phyloP scores from a whole-genome alignment of 495 filamentous ascomycete species.

The Niebla homalea region DNA sequence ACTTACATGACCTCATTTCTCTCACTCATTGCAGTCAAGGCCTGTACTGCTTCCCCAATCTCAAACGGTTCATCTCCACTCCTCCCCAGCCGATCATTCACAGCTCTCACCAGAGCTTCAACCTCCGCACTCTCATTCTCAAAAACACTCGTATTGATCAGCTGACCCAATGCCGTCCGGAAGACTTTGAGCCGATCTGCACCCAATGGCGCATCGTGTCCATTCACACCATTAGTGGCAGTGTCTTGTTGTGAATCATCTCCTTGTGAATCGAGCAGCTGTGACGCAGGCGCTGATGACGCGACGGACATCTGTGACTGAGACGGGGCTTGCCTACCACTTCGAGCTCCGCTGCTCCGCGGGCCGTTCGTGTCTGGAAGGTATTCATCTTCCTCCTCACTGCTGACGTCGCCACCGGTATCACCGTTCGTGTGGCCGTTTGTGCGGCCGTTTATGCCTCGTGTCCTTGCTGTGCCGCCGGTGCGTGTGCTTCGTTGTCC shows the following conservation, averaged over 20 bases:
- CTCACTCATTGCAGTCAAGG: slow-evolving; percentile 65
- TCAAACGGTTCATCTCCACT: slow-evolving; percentile 43
- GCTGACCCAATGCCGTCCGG: slow-evolving; percentile 62
- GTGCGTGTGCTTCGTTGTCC: slow-evolving; percentile 23
- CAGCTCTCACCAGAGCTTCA: slow-evolving; percentile 57
- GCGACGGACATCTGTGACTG: slow-evolving; percentile 52
- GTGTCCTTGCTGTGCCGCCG: slow-evolving; percentile 29
- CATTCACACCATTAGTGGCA: slow-evolving; percentile 19
- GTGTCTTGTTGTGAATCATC: slow-evolving; percentile 30
- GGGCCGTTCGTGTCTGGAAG: slow-evolving; percentile 32
- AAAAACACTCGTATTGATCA: slow-evolving; percentile 70
- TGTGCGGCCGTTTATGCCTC: slow-evolving; percentile 30
- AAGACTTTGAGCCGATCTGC: slow-evolving; percentile 56
- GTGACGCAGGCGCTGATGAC: slow-evolving; percentile 54
- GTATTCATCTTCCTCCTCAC: slow-evolving; percentile 39
- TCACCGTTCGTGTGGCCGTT: slow-evolving; percentile 29
- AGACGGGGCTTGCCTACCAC: slow-evolving; percentile 18
- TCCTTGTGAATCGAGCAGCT: slow-evolving; percentile 45
- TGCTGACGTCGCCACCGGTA: slow-evolving; percentile 25
- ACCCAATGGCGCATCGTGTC: slow-evolving; percentile 32
- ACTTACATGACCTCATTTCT: slow-evolving; percentile 89
- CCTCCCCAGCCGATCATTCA: slow-evolving; percentile 52
- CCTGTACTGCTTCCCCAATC: slow-evolving; percentile 58
- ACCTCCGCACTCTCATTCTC: slow-evolving; percentile 60
- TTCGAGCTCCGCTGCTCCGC: slow-evolving; percentile 24